Conservation (phyloP, 2,329 filamentous ascomycete genomes). For the Aspergillus intermedius region DNA sequence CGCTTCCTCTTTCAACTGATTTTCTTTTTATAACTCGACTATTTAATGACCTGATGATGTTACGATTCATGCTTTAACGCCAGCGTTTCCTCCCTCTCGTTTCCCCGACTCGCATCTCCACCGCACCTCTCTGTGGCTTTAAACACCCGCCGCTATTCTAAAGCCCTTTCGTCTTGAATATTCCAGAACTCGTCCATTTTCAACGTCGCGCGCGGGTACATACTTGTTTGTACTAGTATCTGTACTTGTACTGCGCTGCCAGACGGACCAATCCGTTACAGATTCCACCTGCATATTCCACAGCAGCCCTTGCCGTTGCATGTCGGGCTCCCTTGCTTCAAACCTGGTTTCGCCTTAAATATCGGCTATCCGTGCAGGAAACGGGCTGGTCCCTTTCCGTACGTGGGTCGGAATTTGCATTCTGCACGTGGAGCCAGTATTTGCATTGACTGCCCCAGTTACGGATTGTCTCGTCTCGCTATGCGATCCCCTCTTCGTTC, state of each 20-base stretch:
- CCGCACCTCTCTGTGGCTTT: no score
- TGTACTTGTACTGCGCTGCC: background rate
- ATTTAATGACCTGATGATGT: background rate
- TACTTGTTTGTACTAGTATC: background rate
- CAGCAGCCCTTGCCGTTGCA: background rate
- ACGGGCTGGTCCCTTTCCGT: no score
- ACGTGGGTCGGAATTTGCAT: background rate
- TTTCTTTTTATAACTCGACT: background rate
- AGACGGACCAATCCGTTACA: background rate
- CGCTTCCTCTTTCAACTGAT: background rate
- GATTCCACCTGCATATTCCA: background rate
- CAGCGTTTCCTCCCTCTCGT: no score
- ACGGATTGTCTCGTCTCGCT: background rate
- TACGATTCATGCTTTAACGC: background rate
- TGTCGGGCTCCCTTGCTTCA: background rate
- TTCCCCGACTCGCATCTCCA: no score
- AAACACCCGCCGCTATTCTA: no score
- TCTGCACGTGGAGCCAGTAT: background rate
- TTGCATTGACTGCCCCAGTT: background rate
- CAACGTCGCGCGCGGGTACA: background rate
- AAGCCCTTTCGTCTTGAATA: no score
- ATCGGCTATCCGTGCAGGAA: background rate
- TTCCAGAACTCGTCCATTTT: no score
- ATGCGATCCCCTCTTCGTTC: conserved; percentile 2
- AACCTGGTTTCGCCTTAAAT: background rate